Evolutionary conservation across 164 flowering plant genomes (phyloP).

Genomic region (Aristolochia fimbriata): DNA sequence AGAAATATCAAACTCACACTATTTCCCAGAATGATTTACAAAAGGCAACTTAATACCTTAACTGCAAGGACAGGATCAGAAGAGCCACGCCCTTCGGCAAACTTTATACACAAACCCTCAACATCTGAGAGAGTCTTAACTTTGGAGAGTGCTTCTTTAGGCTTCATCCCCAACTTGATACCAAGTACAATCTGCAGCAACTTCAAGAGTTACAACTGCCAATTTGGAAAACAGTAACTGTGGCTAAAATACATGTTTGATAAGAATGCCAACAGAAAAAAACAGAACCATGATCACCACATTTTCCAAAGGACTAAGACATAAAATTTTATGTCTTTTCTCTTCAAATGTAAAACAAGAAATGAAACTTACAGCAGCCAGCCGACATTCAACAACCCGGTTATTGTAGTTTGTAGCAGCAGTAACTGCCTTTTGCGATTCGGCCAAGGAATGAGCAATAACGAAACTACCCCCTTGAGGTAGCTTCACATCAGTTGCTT

Average conservation of each 20-base stretch:
- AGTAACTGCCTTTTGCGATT: conserved; percentile 94
- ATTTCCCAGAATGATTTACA: no score
- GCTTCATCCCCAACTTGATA: conserved; percentile 82
- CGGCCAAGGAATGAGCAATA: conserved; percentile 89
- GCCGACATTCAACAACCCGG: conserved; percentile 90
- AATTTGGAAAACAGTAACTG: neutral
- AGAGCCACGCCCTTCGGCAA: conserved; percentile 56
- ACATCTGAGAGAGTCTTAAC: conserved; percentile 92
- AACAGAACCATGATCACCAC: no score
- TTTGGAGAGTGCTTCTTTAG: conserved; percentile 58
- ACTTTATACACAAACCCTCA: conserved; percentile 75
- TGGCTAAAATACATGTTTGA: no score
- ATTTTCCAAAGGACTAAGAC: neutral
- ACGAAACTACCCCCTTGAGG: conserved; percentile 89
- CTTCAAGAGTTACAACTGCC: conserved; percentile 2
- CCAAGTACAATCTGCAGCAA: conserved; percentile 72
- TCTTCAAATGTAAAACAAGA: neutral
- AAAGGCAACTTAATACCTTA: conserved; percentile 37
- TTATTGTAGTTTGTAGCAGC: conserved; percentile 97
- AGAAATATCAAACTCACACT: no score
- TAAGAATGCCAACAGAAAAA: no score
- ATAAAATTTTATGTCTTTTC: neutral
- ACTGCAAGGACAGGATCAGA: conserved; percentile 82
- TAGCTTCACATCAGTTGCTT: conserved; percentile 94
- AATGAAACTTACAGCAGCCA: conserved; percentile 64